Evolutionary conservation across 768 basidiomycete species (phyloP).

Genomic region (Hemileccinum rubropunctum): DNA sequence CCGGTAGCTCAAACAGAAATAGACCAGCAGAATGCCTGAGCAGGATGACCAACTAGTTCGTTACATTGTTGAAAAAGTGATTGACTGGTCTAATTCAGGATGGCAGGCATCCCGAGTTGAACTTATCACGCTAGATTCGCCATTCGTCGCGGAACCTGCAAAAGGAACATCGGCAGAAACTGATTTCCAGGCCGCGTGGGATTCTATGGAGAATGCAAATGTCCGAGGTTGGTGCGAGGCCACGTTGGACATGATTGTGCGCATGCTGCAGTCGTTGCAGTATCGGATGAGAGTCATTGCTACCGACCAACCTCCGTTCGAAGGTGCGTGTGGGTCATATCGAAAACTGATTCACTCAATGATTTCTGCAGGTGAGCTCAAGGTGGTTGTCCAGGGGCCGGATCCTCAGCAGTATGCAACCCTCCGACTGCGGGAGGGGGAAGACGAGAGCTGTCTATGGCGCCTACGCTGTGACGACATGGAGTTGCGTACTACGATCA

Average conservation of each 20-base stretch:
- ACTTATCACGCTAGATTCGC: slow-evolving; percentile 74
- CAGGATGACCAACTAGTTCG: slow-evolving; percentile 22
- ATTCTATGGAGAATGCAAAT: slow-evolving; percentile 41
- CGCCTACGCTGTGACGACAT: slow-evolving; percentile 54
- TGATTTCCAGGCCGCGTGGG: slow-evolving; percentile 63
- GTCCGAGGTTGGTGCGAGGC: slow-evolving; percentile 69
- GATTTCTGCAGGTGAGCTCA: slow-evolving; percentile 55
- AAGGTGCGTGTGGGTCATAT: slow-evolving; percentile 40
- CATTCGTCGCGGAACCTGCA: slow-evolving; percentile 52
- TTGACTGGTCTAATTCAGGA: slow-evolving; percentile 12
- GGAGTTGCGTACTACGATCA: slow-evolving; percentile 43
- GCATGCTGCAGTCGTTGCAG: slow-evolving; percentile 49
- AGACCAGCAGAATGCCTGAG: slow-evolving; percentile 9
- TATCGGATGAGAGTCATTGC: slow-evolving; percentile 49
- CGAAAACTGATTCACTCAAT: slow-evolving; percentile 1
- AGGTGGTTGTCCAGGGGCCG: slow-evolving; percentile 46
- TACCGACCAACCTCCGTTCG: slow-evolving; percentile 55
- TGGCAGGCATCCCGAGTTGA: slow-evolving; percentile 42
- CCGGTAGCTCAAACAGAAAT: slow-evolving; percentile 6
- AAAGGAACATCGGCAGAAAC: slow-evolving; percentile 15
- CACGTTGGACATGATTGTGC: slow-evolving; percentile 52
- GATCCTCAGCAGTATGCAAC: slow-evolving; percentile 30
- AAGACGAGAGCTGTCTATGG: slow-evolving; percentile 75
- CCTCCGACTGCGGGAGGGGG: slow-evolving; percentile 58
- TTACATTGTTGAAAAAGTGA: not conserved